phyloP scores from a whole-genome alignment of 2,329 filamentous ascomycete species.

The Cladosporium sp. region DNA sequence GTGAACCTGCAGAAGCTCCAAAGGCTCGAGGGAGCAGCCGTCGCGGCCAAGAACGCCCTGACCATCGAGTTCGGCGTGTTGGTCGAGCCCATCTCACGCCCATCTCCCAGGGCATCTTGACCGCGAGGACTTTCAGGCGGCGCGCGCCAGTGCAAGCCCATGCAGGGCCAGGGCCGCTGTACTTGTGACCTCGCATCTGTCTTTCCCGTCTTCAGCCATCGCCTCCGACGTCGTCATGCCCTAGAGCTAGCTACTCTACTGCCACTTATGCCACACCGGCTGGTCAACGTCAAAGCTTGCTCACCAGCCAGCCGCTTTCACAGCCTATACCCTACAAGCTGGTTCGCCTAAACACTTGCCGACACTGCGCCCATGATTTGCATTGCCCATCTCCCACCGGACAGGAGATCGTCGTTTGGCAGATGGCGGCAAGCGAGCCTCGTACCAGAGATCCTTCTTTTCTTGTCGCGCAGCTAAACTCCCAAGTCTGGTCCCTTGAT shows the following conservation, averaged over 20 bases:
- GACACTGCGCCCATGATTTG: constrained; percentile 4
- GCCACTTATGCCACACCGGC: not conserved
- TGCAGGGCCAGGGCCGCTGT: constrained; percentile 15
- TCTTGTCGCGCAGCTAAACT: constrained; percentile 2
- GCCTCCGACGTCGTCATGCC: constrained; percentile 16
- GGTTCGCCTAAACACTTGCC: constrained; percentile 1
- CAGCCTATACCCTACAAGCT: not conserved
- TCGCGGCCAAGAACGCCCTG: constrained; percentile 17
- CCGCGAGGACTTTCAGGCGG: constrained; percentile 1
- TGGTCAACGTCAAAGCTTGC: not conserved
- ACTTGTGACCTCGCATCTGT: constrained; percentile 18
- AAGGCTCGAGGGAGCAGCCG: constrained; percentile 16
- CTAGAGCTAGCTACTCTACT: constrained; percentile 4
- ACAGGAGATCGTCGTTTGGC: constrained; percentile 8
- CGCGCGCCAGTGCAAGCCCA: constrained; percentile 12
- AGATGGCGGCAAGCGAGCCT: constrained; percentile 3
- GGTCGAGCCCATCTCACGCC: not conserved
- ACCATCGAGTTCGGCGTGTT: constrained; percentile 14
- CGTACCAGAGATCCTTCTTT: constrained; percentile 2
- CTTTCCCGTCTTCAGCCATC: constrained; percentile 12
- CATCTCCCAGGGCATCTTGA: not conserved
- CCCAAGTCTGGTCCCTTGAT: no score
- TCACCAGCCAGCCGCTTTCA: not conserved
- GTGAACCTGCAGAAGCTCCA: constrained; percentile 18
- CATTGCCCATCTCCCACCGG: constrained; percentile 5